Conservation (phyloP, 495 filamentous ascomycete species). For the Astrothelium macrocarpum region DNA sequence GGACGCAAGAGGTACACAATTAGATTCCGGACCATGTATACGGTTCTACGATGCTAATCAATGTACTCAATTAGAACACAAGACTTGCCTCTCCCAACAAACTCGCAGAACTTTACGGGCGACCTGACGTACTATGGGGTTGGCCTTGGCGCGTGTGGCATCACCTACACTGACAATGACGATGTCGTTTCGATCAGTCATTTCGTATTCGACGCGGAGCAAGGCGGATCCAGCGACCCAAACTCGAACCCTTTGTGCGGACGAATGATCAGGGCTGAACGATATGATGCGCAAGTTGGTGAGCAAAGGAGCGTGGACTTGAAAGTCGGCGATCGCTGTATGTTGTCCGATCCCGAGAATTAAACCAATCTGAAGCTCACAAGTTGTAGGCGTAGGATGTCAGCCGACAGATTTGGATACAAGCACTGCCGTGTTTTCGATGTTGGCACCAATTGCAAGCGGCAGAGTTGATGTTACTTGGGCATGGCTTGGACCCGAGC, state of each 20-base stretch:
- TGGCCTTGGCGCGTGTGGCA: constrained; percentile 62
- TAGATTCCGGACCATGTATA: constrained; percentile 25
- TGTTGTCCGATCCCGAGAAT: constrained; percentile 3
- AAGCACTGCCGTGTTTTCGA: constrained; percentile 48
- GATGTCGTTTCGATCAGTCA: constrained; percentile 58
- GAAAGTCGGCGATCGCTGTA: constrained; percentile 66
- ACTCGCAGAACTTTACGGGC: constrained; percentile 44
- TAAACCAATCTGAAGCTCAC: neutral
- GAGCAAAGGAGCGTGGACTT: constrained; percentile 48
- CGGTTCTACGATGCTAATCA: neutral
- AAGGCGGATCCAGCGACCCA: constrained; percentile 44
- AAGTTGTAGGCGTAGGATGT: constrained; percentile 38
- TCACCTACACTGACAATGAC: constrained; percentile 41
- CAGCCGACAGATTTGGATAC: constrained; percentile 57
- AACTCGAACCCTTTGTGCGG: constrained; percentile 67
- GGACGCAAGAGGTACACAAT: constrained; percentile 14
- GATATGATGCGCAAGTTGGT: constrained; percentile 34
- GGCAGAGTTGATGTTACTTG: constrained; percentile 56
- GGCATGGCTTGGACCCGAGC: constrained; percentile 48
- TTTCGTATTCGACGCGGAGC: constrained; percentile 54
- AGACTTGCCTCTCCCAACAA: constrained; percentile 49
- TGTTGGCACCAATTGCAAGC: constrained; percentile 44
- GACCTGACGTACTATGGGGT: constrained; percentile 65
- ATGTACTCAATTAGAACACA: constrained; percentile 16
- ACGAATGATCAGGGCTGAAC: constrained; percentile 46